A percentile compares a stretch with the other conserved stretches of the same genome.
phyloP scores from a whole-genome alignment of 768 basidiomycete species.

The Termitomyces sp. region DNA sequence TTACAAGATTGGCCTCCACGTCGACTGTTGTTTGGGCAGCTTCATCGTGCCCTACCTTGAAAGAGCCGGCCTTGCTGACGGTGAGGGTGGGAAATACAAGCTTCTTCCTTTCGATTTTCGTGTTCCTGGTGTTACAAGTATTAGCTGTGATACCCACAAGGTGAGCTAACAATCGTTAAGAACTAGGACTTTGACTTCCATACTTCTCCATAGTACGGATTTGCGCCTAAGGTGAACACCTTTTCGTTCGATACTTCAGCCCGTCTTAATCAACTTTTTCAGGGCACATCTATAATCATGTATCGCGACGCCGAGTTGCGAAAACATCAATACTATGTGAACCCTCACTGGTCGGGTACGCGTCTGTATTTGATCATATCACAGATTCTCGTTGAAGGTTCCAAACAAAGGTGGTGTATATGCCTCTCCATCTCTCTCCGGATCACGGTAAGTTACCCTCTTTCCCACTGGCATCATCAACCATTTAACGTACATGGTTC shows the following conservation, averaged over 20 bases:
- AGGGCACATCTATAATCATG: constrained; percentile 96
- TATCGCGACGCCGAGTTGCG: constrained; percentile 78
- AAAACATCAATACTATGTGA: constrained; percentile 82
- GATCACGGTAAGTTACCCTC: constrained; percentile 65
- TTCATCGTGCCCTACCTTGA: constrained; percentile 95
- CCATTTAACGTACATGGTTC: not conserved
- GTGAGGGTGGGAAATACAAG: constrained; percentile 51
- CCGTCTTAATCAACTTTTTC: constrained; percentile 1
- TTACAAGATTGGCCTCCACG: constrained; percentile 83
- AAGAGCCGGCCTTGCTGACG: constrained; percentile 63
- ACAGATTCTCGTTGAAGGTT: not conserved
- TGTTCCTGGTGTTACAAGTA: constrained; percentile 87
- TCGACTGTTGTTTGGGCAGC: constrained; percentile 92
- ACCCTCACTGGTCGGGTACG: constrained; percentile 73
- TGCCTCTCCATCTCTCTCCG: constrained; percentile 84
- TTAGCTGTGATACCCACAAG: constrained; percentile 97
- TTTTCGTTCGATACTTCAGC: not conserved
- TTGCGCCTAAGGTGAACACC: constrained; percentile 76
- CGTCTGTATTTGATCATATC: constrained; percentile 3
- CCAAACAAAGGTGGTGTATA: constrained; percentile 71
- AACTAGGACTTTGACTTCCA: constrained; percentile 4
- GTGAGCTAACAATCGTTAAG: constrained; percentile 28
- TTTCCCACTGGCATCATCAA: not conserved
- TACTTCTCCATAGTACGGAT: constrained; percentile 75
- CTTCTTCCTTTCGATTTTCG: constrained; percentile 84